Percentiles rank a stretch among this genome's conserved stretches.
Conservation (phyloP, 192 early-diverging fungal genomes). For the Backusella sp. region DNA sequence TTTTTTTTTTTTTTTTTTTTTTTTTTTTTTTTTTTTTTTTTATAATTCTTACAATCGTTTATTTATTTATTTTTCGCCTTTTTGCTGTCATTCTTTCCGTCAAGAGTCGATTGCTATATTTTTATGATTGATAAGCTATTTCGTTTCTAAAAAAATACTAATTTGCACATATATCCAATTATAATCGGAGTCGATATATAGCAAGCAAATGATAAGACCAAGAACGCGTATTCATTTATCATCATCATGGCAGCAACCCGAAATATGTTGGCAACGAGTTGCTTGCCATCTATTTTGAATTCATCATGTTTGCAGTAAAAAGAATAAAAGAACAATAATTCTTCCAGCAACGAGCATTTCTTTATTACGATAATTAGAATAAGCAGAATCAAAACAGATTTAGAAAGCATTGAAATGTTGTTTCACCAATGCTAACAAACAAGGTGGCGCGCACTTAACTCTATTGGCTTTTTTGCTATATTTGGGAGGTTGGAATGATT, state of each 20-base stretch:
- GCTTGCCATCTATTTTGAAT: no score
- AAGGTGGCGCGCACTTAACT: neutral
- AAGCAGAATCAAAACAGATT: constrained; percentile 2
- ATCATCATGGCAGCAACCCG: neutral
- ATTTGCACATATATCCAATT: neutral
- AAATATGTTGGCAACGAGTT: no score
- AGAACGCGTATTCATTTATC: neutral
- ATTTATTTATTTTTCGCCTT: neutral
- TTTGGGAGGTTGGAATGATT: neutral
- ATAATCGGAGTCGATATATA: neutral
- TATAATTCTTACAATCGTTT: no score
- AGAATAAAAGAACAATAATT: no score
- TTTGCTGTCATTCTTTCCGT: no score
- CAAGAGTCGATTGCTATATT: no score
- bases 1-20: no score
- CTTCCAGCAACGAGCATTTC: neutral
- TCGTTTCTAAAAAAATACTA: no score
- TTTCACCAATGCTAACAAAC: neutral
- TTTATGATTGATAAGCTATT: no score
- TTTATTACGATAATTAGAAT: neutral
- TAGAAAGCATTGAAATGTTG: neutral
- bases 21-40: no score
- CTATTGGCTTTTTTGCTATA: neutral
- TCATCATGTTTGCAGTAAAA: no score
- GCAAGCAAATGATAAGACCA: neutral